These are phyloP conservation scores for Castanea mollissima DNA, from an alignment of 306 rosid genomes.

Conservation along the genomic window DNA sequence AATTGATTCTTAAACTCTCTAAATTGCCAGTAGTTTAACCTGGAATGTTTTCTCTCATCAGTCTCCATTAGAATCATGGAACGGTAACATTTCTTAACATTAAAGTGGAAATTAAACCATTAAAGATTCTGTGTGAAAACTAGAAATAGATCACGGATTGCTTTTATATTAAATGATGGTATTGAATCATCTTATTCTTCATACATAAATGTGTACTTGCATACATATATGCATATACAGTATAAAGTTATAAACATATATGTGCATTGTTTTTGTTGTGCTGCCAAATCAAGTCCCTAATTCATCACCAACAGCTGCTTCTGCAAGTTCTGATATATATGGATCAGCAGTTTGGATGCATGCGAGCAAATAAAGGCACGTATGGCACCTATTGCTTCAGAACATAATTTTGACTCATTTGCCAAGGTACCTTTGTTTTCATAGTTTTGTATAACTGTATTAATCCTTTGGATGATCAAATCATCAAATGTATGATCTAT, in stretches of 20 bases:
- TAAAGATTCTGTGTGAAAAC: not conserved
- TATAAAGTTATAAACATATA: not conserved
- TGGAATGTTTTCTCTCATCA: not conserved
- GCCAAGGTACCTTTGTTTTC: slow-evolving; percentile 49
- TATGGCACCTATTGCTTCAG: slow-evolving; percentile 80
- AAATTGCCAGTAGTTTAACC: not conserved
- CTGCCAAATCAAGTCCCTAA: slow-evolving; percentile 71
- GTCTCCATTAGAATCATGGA: not conserved
- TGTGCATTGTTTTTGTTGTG: slow-evolving; percentile 19
- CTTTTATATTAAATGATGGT: not conserved
- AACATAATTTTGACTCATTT: slow-evolving; percentile 59
- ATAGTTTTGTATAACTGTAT: slow-evolving; percentile 3
- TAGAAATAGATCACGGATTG: not conserved
- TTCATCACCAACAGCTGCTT: slow-evolving; percentile 94
- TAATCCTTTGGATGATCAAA: slow-evolving; percentile 7
- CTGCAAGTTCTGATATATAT: slow-evolving; percentile 96
- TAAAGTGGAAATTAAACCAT: not conserved
- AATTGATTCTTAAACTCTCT: not conserved
- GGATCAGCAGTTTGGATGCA: slow-evolving; percentile 97
- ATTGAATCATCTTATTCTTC: not conserved
- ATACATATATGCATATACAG: not conserved
- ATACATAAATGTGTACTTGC: not conserved
- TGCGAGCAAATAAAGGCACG: slow-evolving; percentile 85
- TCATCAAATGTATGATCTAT: not conserved
- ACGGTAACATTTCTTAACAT: not conserved